phyloP scores from a whole-genome alignment of 441 rosid genomes.

The Bruguiera hainesii region DNA sequence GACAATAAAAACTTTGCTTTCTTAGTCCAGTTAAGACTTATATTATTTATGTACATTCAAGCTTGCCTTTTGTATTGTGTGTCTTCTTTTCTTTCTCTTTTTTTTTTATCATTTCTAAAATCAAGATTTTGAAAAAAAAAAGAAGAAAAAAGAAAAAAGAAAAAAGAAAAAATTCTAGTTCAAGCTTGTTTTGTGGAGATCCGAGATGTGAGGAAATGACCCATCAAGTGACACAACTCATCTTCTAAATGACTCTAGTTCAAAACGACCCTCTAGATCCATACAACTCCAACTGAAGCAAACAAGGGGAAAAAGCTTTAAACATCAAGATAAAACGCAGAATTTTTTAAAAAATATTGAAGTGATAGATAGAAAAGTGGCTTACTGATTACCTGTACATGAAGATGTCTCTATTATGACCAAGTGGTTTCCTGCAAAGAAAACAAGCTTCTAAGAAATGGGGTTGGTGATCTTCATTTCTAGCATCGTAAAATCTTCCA shows the following conservation, averaged over 20 bases:
- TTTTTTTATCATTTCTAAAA: too few species aligned
- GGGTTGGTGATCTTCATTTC: conserved; percentile 51
- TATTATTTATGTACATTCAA: background rate
- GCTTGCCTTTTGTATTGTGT: too few species aligned
- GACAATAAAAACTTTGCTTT: background rate
- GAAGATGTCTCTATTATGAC: conserved; percentile 69
- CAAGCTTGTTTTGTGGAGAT: too few species aligned
- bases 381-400: conserved; percentile 64
- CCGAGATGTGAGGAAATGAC: too few species aligned
- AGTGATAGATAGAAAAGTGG: background rate
- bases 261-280: too few species aligned
- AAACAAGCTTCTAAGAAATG: conserved; percentile 72
- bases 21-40: background rate
- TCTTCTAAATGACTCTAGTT: too few species aligned
- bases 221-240: too few species aligned
- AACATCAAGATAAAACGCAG: background rate
- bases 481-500: conserved; percentile 41
- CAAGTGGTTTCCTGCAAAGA: conserved; percentile 64
- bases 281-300: too few species aligned
- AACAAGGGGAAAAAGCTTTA: background rate
- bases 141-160: fast-evolving
- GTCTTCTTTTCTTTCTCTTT: too few species aligned
- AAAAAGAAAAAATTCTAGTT: too few species aligned
- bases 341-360: background rate
- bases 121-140: too few species aligned